Conservation (phyloP, 2,329 filamentous ascomycete genomes). For the Cytospora piceicola region DNA sequence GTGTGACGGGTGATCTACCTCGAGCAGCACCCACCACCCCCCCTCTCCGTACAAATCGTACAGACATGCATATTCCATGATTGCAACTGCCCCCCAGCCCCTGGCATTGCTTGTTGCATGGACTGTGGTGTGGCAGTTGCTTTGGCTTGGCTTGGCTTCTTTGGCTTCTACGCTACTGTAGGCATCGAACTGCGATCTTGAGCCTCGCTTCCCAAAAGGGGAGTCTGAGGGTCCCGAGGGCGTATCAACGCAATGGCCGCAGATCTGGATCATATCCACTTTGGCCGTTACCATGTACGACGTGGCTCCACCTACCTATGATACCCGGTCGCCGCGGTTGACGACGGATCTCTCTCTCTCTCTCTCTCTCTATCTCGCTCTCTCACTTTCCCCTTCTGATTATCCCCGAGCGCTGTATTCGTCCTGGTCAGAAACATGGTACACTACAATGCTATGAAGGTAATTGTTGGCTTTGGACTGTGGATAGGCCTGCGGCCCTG, state of each 20-base stretch:
- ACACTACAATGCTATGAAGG: too few species aligned
- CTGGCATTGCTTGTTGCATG: not conserved
- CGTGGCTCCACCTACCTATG: not conserved
- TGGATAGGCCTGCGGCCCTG: too few species aligned
- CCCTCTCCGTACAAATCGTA: too few species aligned
- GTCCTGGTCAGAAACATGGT: too few species aligned
- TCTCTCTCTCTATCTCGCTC: not conserved
- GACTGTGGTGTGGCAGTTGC: too few species aligned
- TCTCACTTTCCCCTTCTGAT: too few species aligned
- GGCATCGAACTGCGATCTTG: not conserved
- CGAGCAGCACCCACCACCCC: not conserved
- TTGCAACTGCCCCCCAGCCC: not conserved
- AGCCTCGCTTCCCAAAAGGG: not conserved
- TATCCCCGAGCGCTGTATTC: too few species aligned
- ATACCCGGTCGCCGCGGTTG: not conserved
- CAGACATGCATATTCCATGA: not conserved
- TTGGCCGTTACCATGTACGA: not conserved
- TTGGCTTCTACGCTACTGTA: too few species aligned
- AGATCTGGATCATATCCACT: too few species aligned
- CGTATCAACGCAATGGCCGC: too few species aligned
- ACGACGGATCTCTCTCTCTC: not conserved
- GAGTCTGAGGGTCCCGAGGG: too few species aligned
- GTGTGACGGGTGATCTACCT: constrained; percentile 18
- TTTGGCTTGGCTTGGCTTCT: too few species aligned
- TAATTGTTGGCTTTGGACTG: not conserved